Base-by-base conservation (phyloP, 2,329 filamentous ascomycete species). In the Trichophyton verrucosum region DNA sequence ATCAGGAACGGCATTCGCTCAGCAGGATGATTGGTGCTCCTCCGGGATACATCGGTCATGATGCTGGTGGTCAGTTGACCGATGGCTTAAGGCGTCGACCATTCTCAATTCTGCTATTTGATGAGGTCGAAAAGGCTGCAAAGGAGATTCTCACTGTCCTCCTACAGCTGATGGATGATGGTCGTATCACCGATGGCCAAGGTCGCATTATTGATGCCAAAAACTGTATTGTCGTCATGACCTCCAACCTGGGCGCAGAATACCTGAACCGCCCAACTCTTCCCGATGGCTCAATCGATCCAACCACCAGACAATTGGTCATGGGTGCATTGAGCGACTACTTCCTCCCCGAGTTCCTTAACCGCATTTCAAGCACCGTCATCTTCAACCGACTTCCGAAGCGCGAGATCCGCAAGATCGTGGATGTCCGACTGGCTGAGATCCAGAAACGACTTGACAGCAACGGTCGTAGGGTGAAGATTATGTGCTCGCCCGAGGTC, bases 211-310 rank as follows among this genome's bases (percentile, higher is more conserved):
- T 99, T 60, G 94, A 99, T 69, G 94, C 92, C 63, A 90, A 87
- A 77, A 99, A 99, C 81, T 97, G 92, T 73, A 97, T 99, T 67
- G 92, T 99, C 49, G 94, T 99, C 75, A 95, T 99, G 91, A 99
- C 94, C 0, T 96, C 91, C 69, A 99, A 99, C 78, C 76, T 99
- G 64, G 94, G 94, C 66, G 94, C 94, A 36, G 94, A 97, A 73
- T 95, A 86, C 73, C 86, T 99, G n/a, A 79, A 88, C 44, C 87
- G 91, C 22, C 87, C 88, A 15, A 85, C 86, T 60, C 83, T 82
- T 58, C 84, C 86, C 59, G 89, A 95, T 68, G 92, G 92, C 68
- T 86, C 80, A 70, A 94, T 99, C 66, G 94, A 99, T 68, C 81
- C 85, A 0, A 86, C 87, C 1, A 96, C 91, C 0, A 83, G 83